Evolutionary conservation across 768 basidiomycete species (phyloP), one percentile per base, ranked within the genome.

Genomic region (Lactarius deliciosus): DNA sequence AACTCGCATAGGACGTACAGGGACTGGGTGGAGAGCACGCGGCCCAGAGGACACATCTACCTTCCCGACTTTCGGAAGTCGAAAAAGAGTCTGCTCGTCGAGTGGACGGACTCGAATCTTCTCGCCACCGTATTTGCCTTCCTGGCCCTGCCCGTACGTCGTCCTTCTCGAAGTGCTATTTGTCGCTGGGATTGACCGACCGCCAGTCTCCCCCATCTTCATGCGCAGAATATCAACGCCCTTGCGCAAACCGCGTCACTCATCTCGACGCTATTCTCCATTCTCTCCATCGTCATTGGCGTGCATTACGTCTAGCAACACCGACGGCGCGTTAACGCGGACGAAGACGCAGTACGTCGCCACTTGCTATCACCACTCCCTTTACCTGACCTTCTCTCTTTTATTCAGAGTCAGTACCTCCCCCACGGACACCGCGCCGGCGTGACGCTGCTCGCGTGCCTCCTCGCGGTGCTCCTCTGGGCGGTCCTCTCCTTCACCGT

Each of bases 291-390:
- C 41, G 61, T 63, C 36, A 60, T 68, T 11, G 73, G 73, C 54
- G 68, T 73, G 32, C 67, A 73, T 56, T 70, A 73, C 57, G 66
- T 72, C 20, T 73, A 73, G 73, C 66, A 67, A 32, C n/a, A n/a
- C n/a, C n/a, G n/a, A n/a, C n/a, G n/a, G n/a, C n/a, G n/a, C n/a
- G n/a, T n/a, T n/a, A n/a, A n/a, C n/a, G n/a, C n/a, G n/a, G n/a
- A 68, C 15, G 47, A 61, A 32, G 64, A 68, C 43, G 60, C 65
- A 3, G 61, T 69, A 40, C 50, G 62, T 69, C 20, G 3, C n/a
- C 36, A 38, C 36, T 11, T 38, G 11, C 10, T 38, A 18, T 67
- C 30, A 18, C 28, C 30, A 16, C 1, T n/a, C 40, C n/a, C 34
- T 6, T 22, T 11, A 13, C 10, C 5, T 7, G 5, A 30, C 25